These are phyloP conservation scores for Choanephora cucurbitarum DNA, from an alignment of 371 early-diverging fungal genomes.

Conservation along the genomic window DNA sequence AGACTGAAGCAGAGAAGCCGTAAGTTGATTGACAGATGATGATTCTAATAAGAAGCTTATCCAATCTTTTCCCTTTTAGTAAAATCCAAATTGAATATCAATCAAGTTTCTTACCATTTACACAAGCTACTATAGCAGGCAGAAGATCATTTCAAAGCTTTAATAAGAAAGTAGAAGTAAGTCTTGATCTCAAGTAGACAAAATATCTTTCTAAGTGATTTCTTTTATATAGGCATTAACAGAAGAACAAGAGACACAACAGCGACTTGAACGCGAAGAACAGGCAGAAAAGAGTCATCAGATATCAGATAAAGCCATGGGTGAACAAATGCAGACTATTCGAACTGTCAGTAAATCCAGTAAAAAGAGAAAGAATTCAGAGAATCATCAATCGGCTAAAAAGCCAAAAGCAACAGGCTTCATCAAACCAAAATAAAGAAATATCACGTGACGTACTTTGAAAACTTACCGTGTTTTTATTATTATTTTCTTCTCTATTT, in stretches of 20 bases:
- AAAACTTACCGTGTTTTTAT: neutral
- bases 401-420: slow-evolving; percentile 19
- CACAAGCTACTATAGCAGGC: slow-evolving; percentile 38
- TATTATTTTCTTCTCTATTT: neutral
- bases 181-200: neutral
- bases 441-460: neutral
- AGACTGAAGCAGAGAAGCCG: slow-evolving; percentile 49
- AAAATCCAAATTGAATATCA: slow-evolving; percentile 56
- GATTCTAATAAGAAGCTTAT: too few relatives aligned
- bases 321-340: slow-evolving; percentile 26
- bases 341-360: slow-evolving; percentile 17
- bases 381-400: slow-evolving; percentile 1
- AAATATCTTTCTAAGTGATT: neutral
- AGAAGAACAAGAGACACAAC: slow-evolving; percentile 17
- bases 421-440: slow-evolving; percentile 27
- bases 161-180: slow-evolving; percentile 49
- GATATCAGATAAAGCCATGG: slow-evolving; percentile 26
- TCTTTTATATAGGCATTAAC: slow-evolving; percentile 7
- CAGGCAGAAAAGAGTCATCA: slow-evolving; percentile 17
- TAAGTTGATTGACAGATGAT: too few relatives aligned
- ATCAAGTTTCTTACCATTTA: slow-evolving; percentile 51
- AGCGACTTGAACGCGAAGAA: slow-evolving; percentile 30
- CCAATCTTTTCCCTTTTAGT: too few relatives aligned
- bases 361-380: slow-evolving; percentile 16
- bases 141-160: slow-evolving; percentile 56